Evolutionary conservation across 345 rosid species (phyloP), one percentile per base, ranked within the genome.

Genomic region (Kandelia obovata): DNA sequence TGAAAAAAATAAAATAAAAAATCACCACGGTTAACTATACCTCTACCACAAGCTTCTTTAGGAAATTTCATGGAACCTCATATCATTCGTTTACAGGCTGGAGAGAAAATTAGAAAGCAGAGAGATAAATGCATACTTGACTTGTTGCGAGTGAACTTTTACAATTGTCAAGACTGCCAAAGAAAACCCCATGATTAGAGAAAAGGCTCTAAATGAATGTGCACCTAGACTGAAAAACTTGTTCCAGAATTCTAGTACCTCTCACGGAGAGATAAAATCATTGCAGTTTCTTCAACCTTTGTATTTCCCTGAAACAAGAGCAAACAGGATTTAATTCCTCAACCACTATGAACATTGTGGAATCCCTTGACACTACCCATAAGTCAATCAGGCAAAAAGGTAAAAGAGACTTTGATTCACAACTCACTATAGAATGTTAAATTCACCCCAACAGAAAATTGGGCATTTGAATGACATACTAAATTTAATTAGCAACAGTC

Each of bases 261-360:
- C 84, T 87, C 96, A 62, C 96, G 92, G 67, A 92, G 93, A 39
- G 89, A 68, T 78, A 95, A 82, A 79, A 92, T 92, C 99, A 87
- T 89, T 52, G 94, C 86, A 58, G 92, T 88, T 78, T 92, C 98
- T 66, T 90, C 99, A 34, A 78, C 84, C 67, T 90, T 85, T 2
- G 83, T 53, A 32, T 78, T 86, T 51, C 78, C 88, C 97, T 88
- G 79, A 63, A 70, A 53, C 8, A 61, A 47, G 53, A 34, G 59
- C 53, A 70, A 25, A 62, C 30, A 31, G 59, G 17, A 55, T 20
- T 32, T 46, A 9, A 21, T 52, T 55, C 47, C 32, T 23, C 64
- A 51, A 5, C 3, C 17, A 59, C 53, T 10, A 31, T 55, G 5
- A 39, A 35, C 23, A 61, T 7, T 31, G 7, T 7, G 60, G 32